phyloP scores from a whole-genome alignment of 306 rosid species.

The Mucuna pruriens region DNA sequence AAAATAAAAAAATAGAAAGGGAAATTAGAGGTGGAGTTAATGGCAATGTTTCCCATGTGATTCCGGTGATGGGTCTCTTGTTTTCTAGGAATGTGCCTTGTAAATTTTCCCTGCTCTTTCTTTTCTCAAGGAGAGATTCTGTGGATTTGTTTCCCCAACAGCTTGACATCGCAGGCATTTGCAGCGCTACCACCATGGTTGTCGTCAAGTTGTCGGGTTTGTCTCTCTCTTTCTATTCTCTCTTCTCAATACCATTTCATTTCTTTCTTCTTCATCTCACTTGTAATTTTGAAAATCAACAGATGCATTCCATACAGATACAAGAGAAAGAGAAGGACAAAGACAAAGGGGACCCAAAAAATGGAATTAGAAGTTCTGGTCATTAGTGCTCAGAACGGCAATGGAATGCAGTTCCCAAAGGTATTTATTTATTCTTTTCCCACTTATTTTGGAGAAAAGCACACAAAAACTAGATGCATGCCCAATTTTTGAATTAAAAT shows the following conservation, averaged over 20 bases:
- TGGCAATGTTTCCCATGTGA: no score
- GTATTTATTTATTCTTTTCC: slow-evolving; percentile 23
- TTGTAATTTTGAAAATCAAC: slow-evolving; percentile 32
- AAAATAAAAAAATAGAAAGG: no score
- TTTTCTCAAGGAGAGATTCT: slow-evolving; percentile 25
- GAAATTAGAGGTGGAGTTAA: no score
- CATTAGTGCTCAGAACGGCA: slow-evolving; percentile 72
- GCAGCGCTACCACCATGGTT: slow-evolving; percentile 64
- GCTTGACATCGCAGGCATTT: slow-evolving; percentile 48
- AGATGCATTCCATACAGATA: slow-evolving; percentile 82
- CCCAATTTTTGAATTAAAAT: no score
- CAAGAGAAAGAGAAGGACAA: slow-evolving; percentile 25
- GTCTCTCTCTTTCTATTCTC: no score
- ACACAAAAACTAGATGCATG: no score
- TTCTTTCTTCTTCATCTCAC: no score
- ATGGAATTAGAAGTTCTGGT: slow-evolving; percentile 66
- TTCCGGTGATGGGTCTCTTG: slow-evolving; percentile 66
- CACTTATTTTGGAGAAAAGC: no score
- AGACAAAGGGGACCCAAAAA: no score
- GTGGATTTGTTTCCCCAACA: slow-evolving; percentile 41
- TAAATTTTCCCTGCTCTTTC: slow-evolving; percentile 33
- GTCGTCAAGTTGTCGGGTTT: slow-evolving; percentile 73
- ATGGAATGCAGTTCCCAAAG: slow-evolving; percentile 76
- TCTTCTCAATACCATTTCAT: no score
- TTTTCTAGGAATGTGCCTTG: slow-evolving; percentile 40